phyloP scores from a whole-genome alignment of 202 grass and related monocot species.

The Zizania palustris region DNA sequence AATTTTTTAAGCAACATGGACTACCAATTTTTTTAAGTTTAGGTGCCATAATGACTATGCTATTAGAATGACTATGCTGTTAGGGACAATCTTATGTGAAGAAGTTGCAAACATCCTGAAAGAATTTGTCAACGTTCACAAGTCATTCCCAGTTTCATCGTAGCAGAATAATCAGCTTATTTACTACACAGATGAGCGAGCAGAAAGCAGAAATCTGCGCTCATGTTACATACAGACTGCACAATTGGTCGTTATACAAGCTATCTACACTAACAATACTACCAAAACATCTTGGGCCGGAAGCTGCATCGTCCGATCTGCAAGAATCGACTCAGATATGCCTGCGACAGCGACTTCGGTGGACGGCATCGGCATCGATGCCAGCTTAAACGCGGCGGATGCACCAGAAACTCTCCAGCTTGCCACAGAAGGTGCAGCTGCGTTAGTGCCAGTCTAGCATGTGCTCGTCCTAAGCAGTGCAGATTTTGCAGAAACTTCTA shows the following conservation, averaged over 20 bases:
- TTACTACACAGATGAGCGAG: conserved; percentile 3
- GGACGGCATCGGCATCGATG: background rate
- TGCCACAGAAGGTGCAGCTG: background rate
- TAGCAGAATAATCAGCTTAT: background rate
- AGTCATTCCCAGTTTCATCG: too few species aligned
- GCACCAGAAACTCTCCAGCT: background rate
- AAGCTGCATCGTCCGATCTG: conserved; percentile 30
- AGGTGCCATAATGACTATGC: too few species aligned
- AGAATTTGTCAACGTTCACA: too few species aligned
- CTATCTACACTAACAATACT: conserved; percentile 32
- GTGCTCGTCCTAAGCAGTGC: conserved; percentile 51
- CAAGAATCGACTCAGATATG: conserved; percentile 21
- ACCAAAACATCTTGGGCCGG: background rate
- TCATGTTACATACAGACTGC: conserved; percentile 21
- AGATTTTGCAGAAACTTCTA: conserved; percentile 47
- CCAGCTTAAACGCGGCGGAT: background rate
- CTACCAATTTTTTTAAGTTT: too few species aligned
- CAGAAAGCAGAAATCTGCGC: background rate
- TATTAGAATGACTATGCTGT: too few species aligned
- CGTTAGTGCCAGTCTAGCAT: conserved; percentile 36
- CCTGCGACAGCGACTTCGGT: background rate
- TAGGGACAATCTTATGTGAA: too few species aligned
- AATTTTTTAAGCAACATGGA: too few species aligned
- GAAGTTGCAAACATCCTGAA: too few species aligned
- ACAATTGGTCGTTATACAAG: conserved; percentile 32